Conservation (phyloP, 108 stramenopile genomes). For the Conticribra guillardii region DNA sequence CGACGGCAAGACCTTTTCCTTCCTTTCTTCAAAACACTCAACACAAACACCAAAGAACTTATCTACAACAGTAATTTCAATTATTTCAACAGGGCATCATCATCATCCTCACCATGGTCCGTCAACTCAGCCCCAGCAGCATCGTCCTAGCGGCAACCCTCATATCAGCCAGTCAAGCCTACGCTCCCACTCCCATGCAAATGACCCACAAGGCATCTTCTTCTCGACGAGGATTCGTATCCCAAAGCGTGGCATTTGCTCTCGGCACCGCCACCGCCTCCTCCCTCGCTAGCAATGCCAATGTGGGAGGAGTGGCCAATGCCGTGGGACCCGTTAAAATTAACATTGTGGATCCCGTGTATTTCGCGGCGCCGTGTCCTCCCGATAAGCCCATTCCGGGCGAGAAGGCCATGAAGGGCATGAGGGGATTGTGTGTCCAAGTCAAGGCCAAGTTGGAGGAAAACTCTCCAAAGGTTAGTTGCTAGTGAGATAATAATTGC, state of each 20-base stretch:
- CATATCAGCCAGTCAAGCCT: too few relatives aligned
- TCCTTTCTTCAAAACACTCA: too few relatives aligned
- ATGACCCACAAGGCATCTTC: too few relatives aligned
- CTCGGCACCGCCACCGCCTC: slow-evolving; percentile 21
- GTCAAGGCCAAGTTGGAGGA: slow-evolving; percentile 73
- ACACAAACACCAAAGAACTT: too few relatives aligned
- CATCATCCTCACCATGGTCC: too few relatives aligned
- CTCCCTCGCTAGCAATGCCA: background rate
- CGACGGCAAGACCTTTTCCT: too few relatives aligned
- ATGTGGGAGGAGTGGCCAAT: slow-evolving; percentile 37
- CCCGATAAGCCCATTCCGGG: slow-evolving; percentile 89
- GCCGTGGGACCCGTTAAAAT: slow-evolving; percentile 92
- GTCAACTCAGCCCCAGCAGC: too few relatives aligned
- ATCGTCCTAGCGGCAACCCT: too few relatives aligned
- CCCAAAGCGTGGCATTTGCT: slow-evolving; percentile 24
- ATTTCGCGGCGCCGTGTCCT: slow-evolving; percentile 82
- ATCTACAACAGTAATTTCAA: too few relatives aligned
- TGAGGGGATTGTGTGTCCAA: slow-evolving; percentile 87
- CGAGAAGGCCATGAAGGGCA: slow-evolving; percentile 94
- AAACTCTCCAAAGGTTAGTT: slow-evolving; percentile 44
- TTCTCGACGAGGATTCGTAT: slow-evolving; percentile 31
- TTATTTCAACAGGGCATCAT: too few relatives aligned
- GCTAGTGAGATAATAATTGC: background rate
- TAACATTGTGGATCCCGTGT: slow-evolving; percentile 66
- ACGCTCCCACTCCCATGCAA: too few relatives aligned